A percentile compares a stretch with the other conserved stretches of the same genome.
Evolutionary conservation across 352 stramenopile species (phyloP).

Genomic region (Saprolegnia parasitica): DNA sequence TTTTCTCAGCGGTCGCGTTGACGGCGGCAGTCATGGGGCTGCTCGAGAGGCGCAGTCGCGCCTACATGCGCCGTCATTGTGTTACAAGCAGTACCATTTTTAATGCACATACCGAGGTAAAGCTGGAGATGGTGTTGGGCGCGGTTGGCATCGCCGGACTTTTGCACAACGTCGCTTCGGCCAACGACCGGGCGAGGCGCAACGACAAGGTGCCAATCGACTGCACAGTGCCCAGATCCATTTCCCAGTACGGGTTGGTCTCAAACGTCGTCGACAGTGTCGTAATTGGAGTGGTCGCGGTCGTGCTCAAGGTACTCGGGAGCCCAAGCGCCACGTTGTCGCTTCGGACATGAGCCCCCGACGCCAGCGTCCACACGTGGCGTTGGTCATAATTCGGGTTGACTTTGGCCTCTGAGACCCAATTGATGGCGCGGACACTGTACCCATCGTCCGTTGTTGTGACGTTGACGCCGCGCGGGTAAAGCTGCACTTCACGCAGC

Average conservation of each 20-base stretch:
- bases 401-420: conserved; percentile 11
- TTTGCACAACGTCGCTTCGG: conserved; percentile 10
- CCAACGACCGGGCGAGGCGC: conserved; percentile 7
- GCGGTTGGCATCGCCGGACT: conserved; percentile 5
- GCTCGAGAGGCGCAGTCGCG: conserved; percentile 4
- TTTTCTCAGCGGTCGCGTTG: conserved; percentile 8
- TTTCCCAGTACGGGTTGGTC: conserved; percentile 60
- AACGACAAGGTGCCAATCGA: conserved; percentile 47
- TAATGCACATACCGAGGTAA: conserved; percentile 11
- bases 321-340: conserved; percentile 61
- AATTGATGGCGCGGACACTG: conserved; percentile 37
- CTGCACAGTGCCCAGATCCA: conserved; percentile 48
- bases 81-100: neutral
- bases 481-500: conserved; percentile 55
- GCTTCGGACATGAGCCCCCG: conserved; percentile 40
- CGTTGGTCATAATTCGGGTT: neutral
- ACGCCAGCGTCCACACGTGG: conserved; percentile 34
- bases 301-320: conserved; percentile 59
- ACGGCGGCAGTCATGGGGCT: conserved; percentile 2
- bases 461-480: conserved; percentile 42
- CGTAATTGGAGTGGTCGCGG: conserved; percentile 24
- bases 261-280: conserved; percentile 24
- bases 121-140: conserved; percentile 15
- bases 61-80: neutral
- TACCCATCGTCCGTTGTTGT: conserved; percentile 42